Conservation (phyloP, 1,284 basidiomycete species). For the Fistulinella staudtii region DNA sequence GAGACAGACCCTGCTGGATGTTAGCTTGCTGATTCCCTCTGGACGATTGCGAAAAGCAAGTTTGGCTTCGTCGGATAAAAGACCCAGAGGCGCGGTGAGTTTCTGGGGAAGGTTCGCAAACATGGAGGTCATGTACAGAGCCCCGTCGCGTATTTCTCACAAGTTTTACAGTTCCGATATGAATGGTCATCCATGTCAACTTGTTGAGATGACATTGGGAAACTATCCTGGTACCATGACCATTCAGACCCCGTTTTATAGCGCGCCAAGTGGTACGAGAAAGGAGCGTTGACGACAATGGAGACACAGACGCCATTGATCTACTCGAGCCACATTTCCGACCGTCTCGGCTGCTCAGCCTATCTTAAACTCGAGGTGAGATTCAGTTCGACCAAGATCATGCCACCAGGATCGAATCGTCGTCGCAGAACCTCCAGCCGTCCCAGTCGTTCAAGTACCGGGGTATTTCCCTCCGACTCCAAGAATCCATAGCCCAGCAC, state of each 20-base stretch:
- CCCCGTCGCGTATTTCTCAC: neutral
- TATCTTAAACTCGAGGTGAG: slow-evolving; percentile 68
- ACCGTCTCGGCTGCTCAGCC: slow-evolving; percentile 46
- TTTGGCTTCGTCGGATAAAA: slow-evolving; percentile 84
- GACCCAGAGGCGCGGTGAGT: slow-evolving; percentile 71
- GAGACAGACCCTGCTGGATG: slow-evolving; percentile 54
- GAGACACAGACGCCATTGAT: slow-evolving; percentile 67
- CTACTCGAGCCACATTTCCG: slow-evolving; percentile 53
- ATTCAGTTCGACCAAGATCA: neutral
- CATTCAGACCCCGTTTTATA: too few species aligned
- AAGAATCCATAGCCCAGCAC: slow-evolving; percentile 45
- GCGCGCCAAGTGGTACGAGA: too few species aligned
- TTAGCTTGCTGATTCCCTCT: slow-evolving; percentile 72
- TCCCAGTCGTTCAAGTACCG: slow-evolving; percentile 74
- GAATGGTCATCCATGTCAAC: too few species aligned
- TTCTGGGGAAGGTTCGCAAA: slow-evolving; percentile 65
- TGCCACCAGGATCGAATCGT: neutral
- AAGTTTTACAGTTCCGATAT: too few species aligned
- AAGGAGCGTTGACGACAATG: too few species aligned
- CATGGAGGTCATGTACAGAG: slow-evolving; percentile 35
- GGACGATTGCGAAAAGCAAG: slow-evolving; percentile 81
- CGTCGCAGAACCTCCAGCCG: slow-evolving; percentile 62
- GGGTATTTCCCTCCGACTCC: slow-evolving; percentile 61
- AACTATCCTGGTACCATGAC: too few species aligned
- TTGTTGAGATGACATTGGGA: too few species aligned